Base-by-base conservation (phyloP, 2,329 filamentous ascomycete species). In the Trichoderma breve region DNA sequence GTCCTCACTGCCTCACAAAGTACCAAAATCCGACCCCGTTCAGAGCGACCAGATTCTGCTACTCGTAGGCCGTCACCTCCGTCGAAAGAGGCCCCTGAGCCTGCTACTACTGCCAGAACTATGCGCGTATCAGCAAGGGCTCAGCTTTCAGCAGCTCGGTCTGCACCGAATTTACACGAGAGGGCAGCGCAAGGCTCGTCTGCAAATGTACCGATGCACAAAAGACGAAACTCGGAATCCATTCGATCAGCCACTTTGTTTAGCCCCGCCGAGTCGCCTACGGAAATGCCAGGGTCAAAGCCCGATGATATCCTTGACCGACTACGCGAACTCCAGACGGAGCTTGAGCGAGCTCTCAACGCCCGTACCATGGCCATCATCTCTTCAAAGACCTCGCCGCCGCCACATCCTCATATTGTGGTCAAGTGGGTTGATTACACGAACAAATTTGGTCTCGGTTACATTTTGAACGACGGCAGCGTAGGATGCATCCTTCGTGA, bases 401-500 rank as follows among this genome's bases (percentile, higher is more conserved):
- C 87, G 78, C 78, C 90, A 73, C 80, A 91, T 78, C 86, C 91
- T 78, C 82, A 90, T 78, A 88, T 91, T 58, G 89, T 91, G 14
- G 88, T 91, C 12, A 94, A 95, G 78, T 96, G 93, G 93, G 93
- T 96, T 7, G 93, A 96, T 79, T 96, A 96, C 80, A 94, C 92
- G 72, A 93, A 94, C 81, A 94, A 94, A 79, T 94, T 94, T 79
- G 93, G 93, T 14, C 86, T 96, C 18, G 93, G 93, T 43, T 96
- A 95, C 77, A 93, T 95, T 72, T 84, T 96, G 69, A 93, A 93
- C 73, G 92, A 95, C 75, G 93, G 93, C 34, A 94, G 90, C 73
- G 90, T 95, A 24, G 93, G 93, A 18, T 94, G 92, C 74, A 88
- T 91, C 63, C 83, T 90, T 65, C 84, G 86, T 28, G 87, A 87